Conservation (phyloP, 2,329 filamentous ascomycete genomes). For the Arthrobotrys pseudoclavata region DNA sequence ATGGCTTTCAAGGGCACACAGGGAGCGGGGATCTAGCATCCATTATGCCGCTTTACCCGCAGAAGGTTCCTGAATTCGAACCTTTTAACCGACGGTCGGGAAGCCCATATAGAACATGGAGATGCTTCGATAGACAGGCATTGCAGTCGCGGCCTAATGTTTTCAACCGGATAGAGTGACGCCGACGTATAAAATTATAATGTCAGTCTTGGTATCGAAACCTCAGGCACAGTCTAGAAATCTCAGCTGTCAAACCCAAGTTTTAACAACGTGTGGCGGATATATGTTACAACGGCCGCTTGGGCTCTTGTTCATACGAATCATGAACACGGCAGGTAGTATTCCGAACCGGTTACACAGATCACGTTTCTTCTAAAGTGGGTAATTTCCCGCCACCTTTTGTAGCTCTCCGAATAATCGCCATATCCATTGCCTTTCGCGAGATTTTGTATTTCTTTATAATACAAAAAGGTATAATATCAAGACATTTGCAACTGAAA, state of each 20-base stretch:
- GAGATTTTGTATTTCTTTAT: constrained; percentile 8
- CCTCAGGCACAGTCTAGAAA: not conserved
- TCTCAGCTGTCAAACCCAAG: constrained; percentile 17
- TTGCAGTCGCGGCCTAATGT: constrained; percentile 11
- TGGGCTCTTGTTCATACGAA: not conserved
- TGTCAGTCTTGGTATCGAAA: not conserved
- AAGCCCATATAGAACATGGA: constrained; percentile 1
- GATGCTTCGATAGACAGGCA: constrained; percentile 8
- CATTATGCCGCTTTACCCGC: constrained; percentile 59
- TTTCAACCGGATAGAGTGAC: constrained; percentile 37
- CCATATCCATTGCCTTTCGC: constrained; percentile 17
- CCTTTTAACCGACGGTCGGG: constrained; percentile 47
- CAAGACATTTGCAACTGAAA: constrained; percentile 1
- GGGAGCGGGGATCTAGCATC: constrained; percentile 29
- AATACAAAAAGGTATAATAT: constrained; percentile 21
- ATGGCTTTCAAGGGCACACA: not conserved
- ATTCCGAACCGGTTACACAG: constrained; percentile 26
- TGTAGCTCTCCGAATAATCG: not conserved
- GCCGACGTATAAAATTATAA: constrained; percentile 25
- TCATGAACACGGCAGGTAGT: constrained; percentile 30
- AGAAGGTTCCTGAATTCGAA: constrained; percentile 50
- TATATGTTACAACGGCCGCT: constrained; percentile 36
- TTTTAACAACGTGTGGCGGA: constrained; percentile 20
- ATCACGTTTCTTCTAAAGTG: constrained; percentile 59
- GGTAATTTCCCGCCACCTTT: constrained; percentile 44